Conservation (phyloP, 2,329 filamentous ascomycete species). For the Ambrosiella beaveri region DNA sequence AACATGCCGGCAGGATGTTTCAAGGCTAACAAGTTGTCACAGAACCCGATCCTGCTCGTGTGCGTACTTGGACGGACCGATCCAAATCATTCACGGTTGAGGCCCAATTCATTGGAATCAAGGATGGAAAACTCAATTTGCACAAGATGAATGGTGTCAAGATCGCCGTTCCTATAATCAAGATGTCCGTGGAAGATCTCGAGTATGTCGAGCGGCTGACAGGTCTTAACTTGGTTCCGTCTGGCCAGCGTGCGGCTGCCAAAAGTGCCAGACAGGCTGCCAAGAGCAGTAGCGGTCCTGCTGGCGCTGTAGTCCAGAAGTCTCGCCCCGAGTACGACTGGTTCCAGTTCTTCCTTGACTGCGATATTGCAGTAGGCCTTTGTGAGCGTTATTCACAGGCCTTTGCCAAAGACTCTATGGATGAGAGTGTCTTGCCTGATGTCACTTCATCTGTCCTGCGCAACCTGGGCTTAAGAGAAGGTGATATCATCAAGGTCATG, state of each 20-base stretch:
- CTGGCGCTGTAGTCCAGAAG: constrained; percentile 46
- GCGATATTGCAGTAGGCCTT: constrained; percentile 78
- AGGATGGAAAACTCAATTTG: constrained; percentile 91
- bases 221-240: constrained; percentile 11
- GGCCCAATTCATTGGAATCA: constrained; percentile 84
- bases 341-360: constrained; percentile 95
- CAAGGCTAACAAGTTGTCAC: neutral
- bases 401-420: constrained; percentile 85
- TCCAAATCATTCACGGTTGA: constrained; percentile 95
- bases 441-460: constrained; percentile 70
- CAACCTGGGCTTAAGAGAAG: constrained; percentile 83
- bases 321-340: constrained; percentile 69
- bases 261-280: constrained; percentile 33
- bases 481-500: constrained; percentile 92
- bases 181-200: constrained; percentile 90
- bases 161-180: constrained; percentile 84
- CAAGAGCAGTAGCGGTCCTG: constrained; percentile 18
- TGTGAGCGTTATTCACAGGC: constrained; percentile 89
- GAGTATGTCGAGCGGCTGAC: constrained; percentile 72
- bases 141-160: constrained; percentile 98
- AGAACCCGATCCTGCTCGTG: constrained; percentile 72
- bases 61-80: constrained; percentile 87
- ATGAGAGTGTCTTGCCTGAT: constrained; percentile 78
- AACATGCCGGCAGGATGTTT: neutral
- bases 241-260: constrained; percentile 11